Base-by-base conservation (phyloP, 2,329 filamentous ascomycete species). In the Cadophora luteo-olivacea region DNA sequence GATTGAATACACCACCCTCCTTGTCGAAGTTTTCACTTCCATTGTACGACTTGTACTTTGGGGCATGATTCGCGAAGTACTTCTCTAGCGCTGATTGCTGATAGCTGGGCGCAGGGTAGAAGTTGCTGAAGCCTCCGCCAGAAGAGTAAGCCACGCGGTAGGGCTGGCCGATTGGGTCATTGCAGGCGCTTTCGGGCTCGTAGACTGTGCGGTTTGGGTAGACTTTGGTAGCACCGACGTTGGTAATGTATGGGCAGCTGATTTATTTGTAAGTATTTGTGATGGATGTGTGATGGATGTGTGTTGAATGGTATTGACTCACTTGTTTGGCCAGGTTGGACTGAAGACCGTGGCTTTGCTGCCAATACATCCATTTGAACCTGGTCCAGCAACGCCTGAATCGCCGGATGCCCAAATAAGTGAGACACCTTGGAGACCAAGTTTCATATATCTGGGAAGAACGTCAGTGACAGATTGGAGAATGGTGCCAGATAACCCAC, bases 301-400 rank as follows among this genome's bases (percentile, higher is more conserved):
- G 80, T 84, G 72, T 68, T 81, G 83, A 55, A 80, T 84, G 72
- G 87, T 84, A 68, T 81, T 83, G 61, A 85, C 86, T 64, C 88
- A 85, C 73, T 87, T 88, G 70, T 81, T 82, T 76, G 82, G 73
- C 62, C 70, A 72, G 4, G 61, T 66, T 14, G 79, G 79, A 2
- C 79, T 80, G 9, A 87, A 84, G 19, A 82, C 81, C 63, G 79
- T 75, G 0, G 85, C 85, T 69, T 88, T 87, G 1, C 80, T 77
- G 5, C 70, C 73, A 3, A 81, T 67, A 41, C 79, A 81, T n/a
- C 74, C 76, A 49, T 77, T 76, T 45, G 60, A 29, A 5, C 73
- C 51, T 24, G 77, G 73, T 41, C 77, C 77, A 19, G 69, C 72
- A 22, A 83, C 6, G 82, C 82, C n/a, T 79, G 77, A 75, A 71